Evolutionary conservation across 192 early-diverging fungal species (phyloP), one percentile per base, ranked within the genome.

Genomic region (Phycomyces blakesleeanus): DNA sequence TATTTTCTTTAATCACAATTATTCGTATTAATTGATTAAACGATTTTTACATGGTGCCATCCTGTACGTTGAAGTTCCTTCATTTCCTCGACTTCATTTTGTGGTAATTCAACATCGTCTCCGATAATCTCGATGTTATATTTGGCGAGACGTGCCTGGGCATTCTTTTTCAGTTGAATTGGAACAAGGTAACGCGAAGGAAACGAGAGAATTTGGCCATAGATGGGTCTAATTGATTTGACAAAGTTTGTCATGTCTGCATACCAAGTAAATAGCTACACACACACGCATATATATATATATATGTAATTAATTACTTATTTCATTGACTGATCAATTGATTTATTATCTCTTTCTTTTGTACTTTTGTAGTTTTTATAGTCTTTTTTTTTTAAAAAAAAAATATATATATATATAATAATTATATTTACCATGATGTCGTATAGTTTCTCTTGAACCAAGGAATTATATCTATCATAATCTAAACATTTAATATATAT

Each of bases 201-300:
- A 25, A 93, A 85, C 0, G 87, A 74, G 39, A 97, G 76, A 18
- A 90, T 58, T 52, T 79, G 82, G 4, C 86, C 86, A 47, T 93
- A 81, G 10, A 86, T 77, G 22, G 90, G 91, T 27, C 90, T 82
- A 34, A 89, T 91, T 14, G 74, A 76, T 16, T 89, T 82, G 24
- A 76, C 72, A 79, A 88, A 93, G 73, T 97, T 95, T 26, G 90
- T 86, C 5, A 81, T 68, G 50, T 94, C 93, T 7, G 91, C 67
- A 59, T 88, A 97, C 88, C 89, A 92, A 37, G 82, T 89, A 59
- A 87, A 94, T 22, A 95, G 71, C 79, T 76, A 26, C 12, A 49
- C n/a, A n/a, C n/a, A n/a, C n/a, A n/a, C n/a, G n/a, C n/a, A n/a
- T n/a, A n/a, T n/a, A n/a, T n/a, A n/a, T n/a, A n/a, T n/a, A n/a